Conservation (phyloP, 305 asterid species). For the Petunia hybrid region DNA sequence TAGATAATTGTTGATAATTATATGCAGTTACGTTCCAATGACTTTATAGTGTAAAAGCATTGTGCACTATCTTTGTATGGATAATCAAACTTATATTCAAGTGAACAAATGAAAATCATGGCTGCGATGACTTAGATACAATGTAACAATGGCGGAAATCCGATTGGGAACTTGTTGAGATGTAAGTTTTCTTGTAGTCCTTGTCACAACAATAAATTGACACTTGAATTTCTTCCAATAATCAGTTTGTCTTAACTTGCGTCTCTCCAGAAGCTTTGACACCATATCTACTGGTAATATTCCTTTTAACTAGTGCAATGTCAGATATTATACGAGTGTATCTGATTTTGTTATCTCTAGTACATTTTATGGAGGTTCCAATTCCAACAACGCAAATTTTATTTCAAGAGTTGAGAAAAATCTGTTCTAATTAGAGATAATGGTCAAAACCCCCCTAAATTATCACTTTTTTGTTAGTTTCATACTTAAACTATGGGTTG, state of each 20-base stretch:
- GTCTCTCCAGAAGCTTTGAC: neutral
- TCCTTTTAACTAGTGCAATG: neutral
- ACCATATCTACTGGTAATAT: neutral
- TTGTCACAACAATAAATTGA: neutral
- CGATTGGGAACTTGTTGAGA: neutral
- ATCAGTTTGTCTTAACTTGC: neutral
- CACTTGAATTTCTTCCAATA: constrained; percentile 15
- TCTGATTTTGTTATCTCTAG: neutral
- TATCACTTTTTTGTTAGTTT: too few species aligned
- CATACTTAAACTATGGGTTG: too few species aligned
- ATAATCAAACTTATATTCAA: neutral
- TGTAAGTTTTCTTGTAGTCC: constrained; percentile 21
- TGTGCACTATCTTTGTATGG: neutral
- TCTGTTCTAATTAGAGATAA: too few species aligned
- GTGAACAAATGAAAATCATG: neutral
- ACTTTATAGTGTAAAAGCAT: neutral
- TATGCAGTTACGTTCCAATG: neutral
- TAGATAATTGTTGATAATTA: neutral
- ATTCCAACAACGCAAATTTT: neutral
- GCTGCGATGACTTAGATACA: neutral
- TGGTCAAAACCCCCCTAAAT: too few species aligned
- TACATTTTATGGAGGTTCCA: neutral
- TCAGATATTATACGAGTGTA: neutral
- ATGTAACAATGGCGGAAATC: neutral
- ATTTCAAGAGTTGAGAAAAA: too few species aligned